phyloP scores from a whole-genome alignment of 768 basidiomycete genomes.

The Dioszegia hungarica region DNA sequence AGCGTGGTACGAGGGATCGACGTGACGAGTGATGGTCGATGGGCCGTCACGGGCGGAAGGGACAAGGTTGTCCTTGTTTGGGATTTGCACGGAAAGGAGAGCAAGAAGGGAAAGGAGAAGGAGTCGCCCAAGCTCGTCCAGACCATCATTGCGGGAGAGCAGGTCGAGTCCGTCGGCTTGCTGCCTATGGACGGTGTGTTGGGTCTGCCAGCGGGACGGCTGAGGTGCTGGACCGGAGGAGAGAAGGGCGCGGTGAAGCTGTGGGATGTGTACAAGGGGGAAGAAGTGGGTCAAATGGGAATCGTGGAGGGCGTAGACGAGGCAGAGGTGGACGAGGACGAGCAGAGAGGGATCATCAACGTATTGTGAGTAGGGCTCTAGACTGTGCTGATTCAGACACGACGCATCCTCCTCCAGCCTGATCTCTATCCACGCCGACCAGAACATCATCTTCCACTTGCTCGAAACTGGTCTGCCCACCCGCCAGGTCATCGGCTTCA shows the following conservation, averaged over 20 bases:
- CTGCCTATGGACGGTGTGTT: constrained; percentile 55
- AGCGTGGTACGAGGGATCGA: constrained; percentile 89
- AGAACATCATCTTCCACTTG: constrained; percentile 91
- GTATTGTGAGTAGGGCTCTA: constrained; percentile 62
- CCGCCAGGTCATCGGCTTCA: constrained; percentile 89
- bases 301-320: constrained; percentile 52
- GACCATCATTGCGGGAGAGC: constrained; percentile 73
- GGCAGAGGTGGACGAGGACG: constrained; percentile 59
- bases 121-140: constrained; percentile 60
- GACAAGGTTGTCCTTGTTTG: constrained; percentile 91
- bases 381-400: constrained; percentile 56
- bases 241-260: constrained; percentile 79
- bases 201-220: constrained; percentile 48
- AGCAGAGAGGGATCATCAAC: constrained; percentile 76
- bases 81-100: constrained; percentile 59
- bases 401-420: constrained; percentile 61
- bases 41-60: constrained; percentile 84
- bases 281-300: constrained; percentile 58
- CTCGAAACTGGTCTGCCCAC: constrained; percentile 60
- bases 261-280: constrained; percentile 72
- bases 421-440: constrained; percentile 85
- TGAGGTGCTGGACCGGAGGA: constrained; percentile 83
- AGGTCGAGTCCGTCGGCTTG: constrained; percentile 79
- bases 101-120: constrained; percentile 47
- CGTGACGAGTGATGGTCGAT: constrained; percentile 76